These are phyloP conservation scores for Phytopythium montanum DNA, from an alignment of 352 stramenopile genomes.

Conservation along the genomic window DNA sequence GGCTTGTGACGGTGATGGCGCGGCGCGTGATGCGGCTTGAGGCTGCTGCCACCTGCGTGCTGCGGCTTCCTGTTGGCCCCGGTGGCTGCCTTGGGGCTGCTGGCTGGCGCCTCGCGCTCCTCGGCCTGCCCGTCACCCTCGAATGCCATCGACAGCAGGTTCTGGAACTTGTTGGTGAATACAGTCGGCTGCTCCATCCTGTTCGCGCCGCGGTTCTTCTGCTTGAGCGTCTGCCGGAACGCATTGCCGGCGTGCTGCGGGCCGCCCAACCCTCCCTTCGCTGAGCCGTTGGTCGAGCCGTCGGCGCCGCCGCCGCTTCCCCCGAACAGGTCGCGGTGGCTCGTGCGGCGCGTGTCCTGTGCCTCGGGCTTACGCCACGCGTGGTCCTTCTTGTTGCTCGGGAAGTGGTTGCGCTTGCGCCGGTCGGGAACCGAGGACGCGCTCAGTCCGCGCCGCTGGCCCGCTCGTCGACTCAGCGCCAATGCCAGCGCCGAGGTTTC, in stretches of 20 bases:
- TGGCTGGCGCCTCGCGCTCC: too few species aligned
- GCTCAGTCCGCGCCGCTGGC: constrained; percentile 22
- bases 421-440: constrained; percentile 37
- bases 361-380: constrained; percentile 4
- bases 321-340: background rate
- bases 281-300: too few species aligned
- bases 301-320: background rate
- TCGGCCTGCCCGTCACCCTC: constrained; percentile 22
- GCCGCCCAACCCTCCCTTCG: too few species aligned
- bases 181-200: constrained; percentile 27
- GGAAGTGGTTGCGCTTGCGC: constrained; percentile 51
- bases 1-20: constrained; percentile 1
- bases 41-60: too few species aligned
- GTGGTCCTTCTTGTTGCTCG: constrained; percentile 32
- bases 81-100: too few species aligned
- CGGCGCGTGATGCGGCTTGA: constrained; percentile 1
- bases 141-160: constrained; percentile 72
- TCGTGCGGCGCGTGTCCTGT: constrained; percentile 2
- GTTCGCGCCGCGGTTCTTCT: constrained; percentile 10
- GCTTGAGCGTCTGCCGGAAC: constrained; percentile 17
- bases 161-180: constrained; percentile 86
- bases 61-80: too few species aligned
- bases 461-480: background rate
- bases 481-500: background rate
- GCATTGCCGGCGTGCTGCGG: constrained; percentile 2